Evolutionary conservation across 2,329 filamentous ascomycete genomes (phyloP), one percentile per base, ranked within the genome.

Genomic region (Aspergillus felis): DNA sequence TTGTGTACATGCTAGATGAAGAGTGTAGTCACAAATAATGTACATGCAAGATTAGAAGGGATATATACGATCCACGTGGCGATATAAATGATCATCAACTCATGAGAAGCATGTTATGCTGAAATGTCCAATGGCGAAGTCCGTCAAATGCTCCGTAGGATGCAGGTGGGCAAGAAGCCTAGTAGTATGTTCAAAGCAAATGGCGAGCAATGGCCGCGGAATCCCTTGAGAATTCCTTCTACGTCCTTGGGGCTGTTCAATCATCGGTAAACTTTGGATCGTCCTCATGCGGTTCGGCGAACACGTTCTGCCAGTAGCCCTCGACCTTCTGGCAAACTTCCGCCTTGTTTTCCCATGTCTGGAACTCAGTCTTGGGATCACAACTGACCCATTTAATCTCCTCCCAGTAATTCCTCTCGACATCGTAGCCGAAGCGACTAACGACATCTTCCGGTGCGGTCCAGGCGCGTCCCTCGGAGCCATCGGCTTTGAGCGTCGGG

Each of bases 381-480:
- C 76, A 78, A 51, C 72, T 74, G 12, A 75, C 71, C 62, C 64
- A 72, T 53, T 72, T 74, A 53, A 77, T 70, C 54, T 76, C 75
- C 50, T 73, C 71, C 75, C 75, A 78, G 47, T 76, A 74, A 5
- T 65, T 64, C 50, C 61, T 70, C 57, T 78, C 75, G 4, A 68
- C 66, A 56, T 78, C 75, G 55, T 71, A 72, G 27, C 75, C 76
- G 51, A 78, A 72, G 10, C 72, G 65, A 22, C 59, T 59, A 17
- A 76, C 58, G 4, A 68, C 70, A 0, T 74, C 69, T 10, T 69
- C 64, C 0, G 70, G 68, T 14, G 68, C 66, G 3, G 67, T 69
- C 75, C 75, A 77, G 47, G 72, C 72, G 17, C 73, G 71, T 51
- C 68, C 67, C 28, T 71, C 72, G 1, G 66, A 66, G 14, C 72